Evolutionary conservation across 257 asterid species (phyloP), one percentile per base, ranked within the genome.

Genomic region (Parsonsia alboflavescens): DNA sequence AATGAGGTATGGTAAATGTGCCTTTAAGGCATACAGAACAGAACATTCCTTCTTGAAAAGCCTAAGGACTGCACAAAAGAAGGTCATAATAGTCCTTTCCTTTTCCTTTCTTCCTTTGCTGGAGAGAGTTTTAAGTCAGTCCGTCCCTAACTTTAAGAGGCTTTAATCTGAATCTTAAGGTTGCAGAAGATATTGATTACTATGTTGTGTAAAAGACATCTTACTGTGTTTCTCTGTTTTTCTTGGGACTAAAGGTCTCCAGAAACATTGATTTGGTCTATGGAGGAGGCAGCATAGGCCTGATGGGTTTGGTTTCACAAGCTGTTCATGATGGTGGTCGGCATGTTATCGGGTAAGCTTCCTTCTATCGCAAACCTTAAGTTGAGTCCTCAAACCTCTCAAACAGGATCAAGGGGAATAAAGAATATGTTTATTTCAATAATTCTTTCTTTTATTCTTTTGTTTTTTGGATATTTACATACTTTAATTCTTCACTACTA

Each of bases 241-340:
- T 73, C 49, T 61, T 80, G 56, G 44, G 58, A 57, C 48, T 79
- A 63, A 78, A 93, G 97, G 97, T 93, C 33, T 87, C 89, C 49
- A 85, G 89, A 73, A 89, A 89, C 89, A 91, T 91, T 82, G 98
- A 93, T 91, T 88, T 93, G 89, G 98, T 93, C 71, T 91, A 93
- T 84, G 98, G 98, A 78, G 98, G 98, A 71, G 98, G 98, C 3
- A 93, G 98, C 92, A 91, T 93, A 82, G 98, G 98, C 79, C 87
- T 93, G 49, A 93, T 91, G 98, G 98, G 98, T 15, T 83, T 91
- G 85, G 87, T 93, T 77, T 91, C 97, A 10, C 98, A 93, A 81
- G 98, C 96, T 79, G 98, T 93, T 87, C 95, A 89, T 86, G 86
- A 87, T 81, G 98, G 98, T 44, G 98, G 97, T 80, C 81, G 97